These are phyloP conservation scores for Botryosphaeria agaves DNA, from an alignment of 2,329 filamentous ascomycete genomes.

Conservation along the genomic window DNA sequence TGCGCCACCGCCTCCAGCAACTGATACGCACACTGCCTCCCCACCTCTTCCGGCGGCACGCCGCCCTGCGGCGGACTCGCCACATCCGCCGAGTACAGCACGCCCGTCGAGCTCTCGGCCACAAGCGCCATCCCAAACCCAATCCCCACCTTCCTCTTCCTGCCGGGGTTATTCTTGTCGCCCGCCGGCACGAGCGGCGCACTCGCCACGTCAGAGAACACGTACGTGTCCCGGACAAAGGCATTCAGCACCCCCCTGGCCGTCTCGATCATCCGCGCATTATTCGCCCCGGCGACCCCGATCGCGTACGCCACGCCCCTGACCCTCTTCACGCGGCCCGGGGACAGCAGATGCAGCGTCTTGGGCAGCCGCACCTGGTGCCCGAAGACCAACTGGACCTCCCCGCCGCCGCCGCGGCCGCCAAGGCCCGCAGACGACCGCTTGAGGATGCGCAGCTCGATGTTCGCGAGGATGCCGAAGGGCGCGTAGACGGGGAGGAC, in stretches of 20 bases:
- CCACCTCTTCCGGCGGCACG: slow-evolving; percentile 76
- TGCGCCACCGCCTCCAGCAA: slow-evolving; percentile 66
- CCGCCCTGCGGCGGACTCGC: slow-evolving; percentile 59
- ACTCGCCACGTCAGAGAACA: slow-evolving; percentile 52
- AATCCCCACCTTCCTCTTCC: slow-evolving; percentile 49
- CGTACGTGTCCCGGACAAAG: slow-evolving; percentile 75
- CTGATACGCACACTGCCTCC: slow-evolving; percentile 74
- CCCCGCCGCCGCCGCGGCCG: slow-evolving; percentile 67
- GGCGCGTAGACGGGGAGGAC: slow-evolving; percentile 77
- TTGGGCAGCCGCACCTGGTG: slow-evolving; percentile 88
- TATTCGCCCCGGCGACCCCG: slow-evolving; percentile 83
- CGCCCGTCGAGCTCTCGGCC: slow-evolving; percentile 77
- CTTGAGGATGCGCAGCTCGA: slow-evolving; percentile 69
- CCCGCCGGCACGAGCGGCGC: slow-evolving; percentile 47
- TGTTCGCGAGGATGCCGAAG: slow-evolving; percentile 74
- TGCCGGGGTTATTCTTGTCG: slow-evolving; percentile 44
- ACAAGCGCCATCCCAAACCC: slow-evolving; percentile 86
- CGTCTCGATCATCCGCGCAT: slow-evolving; percentile 84
- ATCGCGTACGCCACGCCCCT: slow-evolving; percentile 87
- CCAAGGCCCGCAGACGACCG: slow-evolving; percentile 61
- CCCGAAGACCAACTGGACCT: slow-evolving; percentile 86
- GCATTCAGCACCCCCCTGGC: slow-evolving; percentile 76
- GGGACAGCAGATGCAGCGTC: slow-evolving; percentile 73
- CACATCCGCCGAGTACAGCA: slow-evolving; percentile 77
- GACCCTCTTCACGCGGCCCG: slow-evolving; percentile 74